Evolutionary conservation across 2,329 filamentous ascomycete species (phyloP), one percentile per base, ranked within the genome.

Genomic region (Clonostachys chloroleuca): DNA sequence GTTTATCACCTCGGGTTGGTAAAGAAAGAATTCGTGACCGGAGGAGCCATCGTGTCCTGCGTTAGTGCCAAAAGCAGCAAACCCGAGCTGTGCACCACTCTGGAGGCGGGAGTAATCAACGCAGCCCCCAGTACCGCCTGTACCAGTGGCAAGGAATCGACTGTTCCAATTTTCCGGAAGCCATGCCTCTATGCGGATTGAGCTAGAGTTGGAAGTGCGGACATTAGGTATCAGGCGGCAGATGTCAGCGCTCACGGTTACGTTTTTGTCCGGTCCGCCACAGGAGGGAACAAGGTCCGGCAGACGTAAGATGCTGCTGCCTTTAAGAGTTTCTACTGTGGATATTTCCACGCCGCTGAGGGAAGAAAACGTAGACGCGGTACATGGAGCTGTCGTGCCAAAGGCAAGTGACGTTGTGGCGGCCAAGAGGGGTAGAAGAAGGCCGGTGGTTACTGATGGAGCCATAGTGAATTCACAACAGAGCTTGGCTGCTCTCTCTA

Each of bases 111-210:
- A 60, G 49, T 76, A 69, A 53, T 69, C 66, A 30, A 70, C 66
- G 51, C 75, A 77, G 12, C 73, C 72, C 36, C 66, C 67, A 12
- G 74, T 56, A 3, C 74, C 74, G 1, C 73, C 72, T 44, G 77
- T 77, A 0, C 74, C 74, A 0, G 71, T 74, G 18, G 67, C 70
- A 40, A 77, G 44, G 42, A 74, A 75, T 4, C 70, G 66, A 1
- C 65, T 72, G 2, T 63, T 68, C 59, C 74, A 77, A 12, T 67
- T 56, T 7, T 61, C 61, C 0, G 74, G 74, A 16, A 76, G 56
- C 73, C 73, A 77, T 2, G 70, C 58, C 51, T 77, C 74, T 2
- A 56, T 49, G 34, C 52, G 50, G 17, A 73, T 57, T 5, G 60
- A 67, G 34, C 77, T 68, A 3, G 34, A 40, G 36, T 69, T 66